phyloP scores from a whole-genome alignment of 495 filamentous ascomycete species.

The Xylaria longipes region DNA sequence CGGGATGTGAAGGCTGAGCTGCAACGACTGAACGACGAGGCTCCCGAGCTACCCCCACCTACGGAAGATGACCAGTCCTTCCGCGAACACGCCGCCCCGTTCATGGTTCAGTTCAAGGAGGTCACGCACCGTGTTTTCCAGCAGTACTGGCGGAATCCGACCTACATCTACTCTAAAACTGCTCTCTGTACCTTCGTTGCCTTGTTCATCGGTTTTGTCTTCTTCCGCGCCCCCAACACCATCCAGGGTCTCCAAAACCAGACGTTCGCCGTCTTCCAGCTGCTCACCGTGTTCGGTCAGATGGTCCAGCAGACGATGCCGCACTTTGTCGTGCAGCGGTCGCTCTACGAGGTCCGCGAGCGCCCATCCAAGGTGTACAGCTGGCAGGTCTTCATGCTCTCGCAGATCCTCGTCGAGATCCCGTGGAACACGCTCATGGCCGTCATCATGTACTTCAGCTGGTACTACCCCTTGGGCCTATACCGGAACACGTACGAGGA shows the following conservation, averaged over 20 bases:
- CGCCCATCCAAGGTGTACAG: slow-evolving; percentile 83
- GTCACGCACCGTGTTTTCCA: slow-evolving; percentile 74
- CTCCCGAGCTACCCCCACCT: slow-evolving; percentile 52
- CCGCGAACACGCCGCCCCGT: slow-evolving; percentile 64
- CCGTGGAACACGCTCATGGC: slow-evolving; percentile 77
- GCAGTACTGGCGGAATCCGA: slow-evolving; percentile 89
- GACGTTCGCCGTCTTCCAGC: slow-evolving; percentile 85
- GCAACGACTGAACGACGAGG: slow-evolving; percentile 66
- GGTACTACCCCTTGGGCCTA: slow-evolving; percentile 84
- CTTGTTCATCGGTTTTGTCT: slow-evolving; percentile 89
- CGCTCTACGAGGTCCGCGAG: slow-evolving; percentile 85
- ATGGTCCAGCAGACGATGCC: slow-evolving; percentile 87
- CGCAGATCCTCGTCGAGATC: slow-evolving; percentile 76
- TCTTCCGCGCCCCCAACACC: slow-evolving; percentile 73
- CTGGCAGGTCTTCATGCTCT: slow-evolving; percentile 83
- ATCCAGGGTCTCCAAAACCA: slow-evolving; percentile 86
- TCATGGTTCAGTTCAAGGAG: slow-evolving; percentile 58
- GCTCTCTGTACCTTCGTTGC: slow-evolving; percentile 63
- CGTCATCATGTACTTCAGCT: slow-evolving; percentile 71
- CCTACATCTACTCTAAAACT: slow-evolving; percentile 79
- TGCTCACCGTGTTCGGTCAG: slow-evolving; percentile 77
- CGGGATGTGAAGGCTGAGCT: slow-evolving; percentile 71
- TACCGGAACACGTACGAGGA: slow-evolving; percentile 70
- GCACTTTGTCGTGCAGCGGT: slow-evolving; percentile 76
- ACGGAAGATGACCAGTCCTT: slow-evolving; percentile 45